Evolutionary conservation across 192 early-diverging fungal species (phyloP).

Genomic region (Backusella tarrabulga): DNA sequence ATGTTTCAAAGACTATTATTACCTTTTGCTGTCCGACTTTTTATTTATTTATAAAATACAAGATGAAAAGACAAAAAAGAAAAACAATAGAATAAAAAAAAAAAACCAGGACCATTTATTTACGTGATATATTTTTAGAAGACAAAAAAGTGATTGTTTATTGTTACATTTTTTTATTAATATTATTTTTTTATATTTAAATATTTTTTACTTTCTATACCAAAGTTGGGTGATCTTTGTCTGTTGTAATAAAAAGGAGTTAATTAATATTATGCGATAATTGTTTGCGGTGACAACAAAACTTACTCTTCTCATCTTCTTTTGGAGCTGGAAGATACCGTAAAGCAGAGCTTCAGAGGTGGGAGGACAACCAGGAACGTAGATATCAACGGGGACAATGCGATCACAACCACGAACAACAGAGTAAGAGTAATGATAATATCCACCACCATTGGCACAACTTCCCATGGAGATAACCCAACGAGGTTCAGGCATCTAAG

Average conservation of each 20-base stretch:
- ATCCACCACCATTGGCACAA: conserved; percentile 96
- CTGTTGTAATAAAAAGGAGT: conserved; percentile 9
- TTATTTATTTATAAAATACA: background rate
- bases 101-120: background rate
- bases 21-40: background rate
- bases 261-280: background rate
- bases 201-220: conserved; percentile 68
- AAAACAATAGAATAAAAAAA: background rate
- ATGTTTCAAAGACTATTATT: conserved; percentile 4
- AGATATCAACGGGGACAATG: conserved; percentile 92
- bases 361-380: conserved; percentile 97
- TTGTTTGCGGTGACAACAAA: background rate
- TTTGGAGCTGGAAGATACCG: conserved; percentile 96
- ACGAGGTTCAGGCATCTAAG: conserved; percentile 92
- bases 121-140: background rate
- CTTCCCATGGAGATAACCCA: conserved; percentile 99
- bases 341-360: conserved; percentile 96
- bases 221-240: conserved; percentile 70
- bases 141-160: background rate
- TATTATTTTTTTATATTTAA: conserved; percentile 17
- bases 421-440: conserved; percentile 98
- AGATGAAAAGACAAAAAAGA: background rate
- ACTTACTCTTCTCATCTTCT: conserved; percentile 88
- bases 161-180: conserved; percentile 20
- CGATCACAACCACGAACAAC: conserved; percentile 97